Conservation (phyloP, 106 monocot species). For the Apostasia shenzhenica region DNA sequence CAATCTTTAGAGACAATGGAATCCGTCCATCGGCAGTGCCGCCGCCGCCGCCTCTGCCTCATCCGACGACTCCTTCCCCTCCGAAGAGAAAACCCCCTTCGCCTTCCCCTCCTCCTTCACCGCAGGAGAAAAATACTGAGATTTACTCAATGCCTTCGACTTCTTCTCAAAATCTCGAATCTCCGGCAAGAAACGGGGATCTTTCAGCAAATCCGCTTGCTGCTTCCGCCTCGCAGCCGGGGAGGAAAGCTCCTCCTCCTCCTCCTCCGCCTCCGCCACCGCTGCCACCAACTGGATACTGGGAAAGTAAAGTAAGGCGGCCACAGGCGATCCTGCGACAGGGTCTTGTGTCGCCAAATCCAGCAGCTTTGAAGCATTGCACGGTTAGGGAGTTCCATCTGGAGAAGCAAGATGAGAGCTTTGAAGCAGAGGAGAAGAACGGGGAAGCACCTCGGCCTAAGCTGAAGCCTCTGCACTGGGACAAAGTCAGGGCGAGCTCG, state of each 20-base stretch:
- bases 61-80: conserved; percentile 33
- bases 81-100: conserved; percentile 38
- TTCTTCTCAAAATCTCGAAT: background rate
- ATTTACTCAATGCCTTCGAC: too few species aligned
- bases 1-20: too few species aligned
- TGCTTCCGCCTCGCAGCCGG: background rate
- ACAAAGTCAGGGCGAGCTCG: conserved; percentile 63
- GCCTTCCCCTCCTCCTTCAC: conserved; percentile 38
- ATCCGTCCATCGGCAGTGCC: conserved; percentile 8
- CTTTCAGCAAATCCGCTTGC: background rate
- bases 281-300: conserved; percentile 18
- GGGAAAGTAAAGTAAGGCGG: too few species aligned
- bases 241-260: background rate
- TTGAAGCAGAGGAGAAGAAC: conserved; percentile 3
- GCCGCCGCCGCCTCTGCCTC: conserved; percentile 10
- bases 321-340: background rate
- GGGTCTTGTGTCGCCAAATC: too few species aligned
- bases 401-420: background rate
- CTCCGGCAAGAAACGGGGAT: background rate
- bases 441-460: conserved; percentile 34
- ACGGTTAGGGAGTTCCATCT: background rate
- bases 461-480: conserved; percentile 73
- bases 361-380: too few species aligned
- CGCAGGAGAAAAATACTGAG: background rate
- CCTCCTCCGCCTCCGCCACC: conserved; percentile 26